Percentiles rank a stretch among this genome's conserved stretches.
Conservation (phyloP, 352 stramenopile species). For the Phytophthora pseudosyringae region DNA sequence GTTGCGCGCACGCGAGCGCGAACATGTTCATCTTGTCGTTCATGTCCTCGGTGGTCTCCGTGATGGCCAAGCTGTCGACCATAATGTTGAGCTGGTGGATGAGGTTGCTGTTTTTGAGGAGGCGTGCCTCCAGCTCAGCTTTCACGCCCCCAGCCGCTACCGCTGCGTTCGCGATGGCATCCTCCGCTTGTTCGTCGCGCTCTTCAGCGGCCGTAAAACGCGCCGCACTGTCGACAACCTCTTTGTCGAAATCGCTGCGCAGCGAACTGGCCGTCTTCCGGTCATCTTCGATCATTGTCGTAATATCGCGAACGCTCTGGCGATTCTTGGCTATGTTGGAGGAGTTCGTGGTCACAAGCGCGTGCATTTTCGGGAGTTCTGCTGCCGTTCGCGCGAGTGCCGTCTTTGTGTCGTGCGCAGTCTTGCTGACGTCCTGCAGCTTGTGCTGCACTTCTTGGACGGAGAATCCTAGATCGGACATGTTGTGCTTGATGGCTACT, state of each 20-base stretch:
- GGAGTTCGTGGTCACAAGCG: constrained; percentile 41
- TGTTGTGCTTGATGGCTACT: constrained; percentile 42
- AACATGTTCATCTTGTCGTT: constrained; percentile 66
- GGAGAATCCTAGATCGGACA: constrained; percentile 42
- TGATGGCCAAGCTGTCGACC: constrained; percentile 66
- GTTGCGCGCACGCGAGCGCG: constrained; percentile 50
- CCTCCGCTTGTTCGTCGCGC: constrained; percentile 39
- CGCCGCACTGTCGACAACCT: constrained; percentile 27
- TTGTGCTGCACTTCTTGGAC: constrained; percentile 60
- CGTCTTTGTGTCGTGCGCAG: constrained; percentile 48
- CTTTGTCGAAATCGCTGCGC: constrained; percentile 36
- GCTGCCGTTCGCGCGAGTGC: constrained; percentile 46
- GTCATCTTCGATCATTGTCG: constrained; percentile 40
- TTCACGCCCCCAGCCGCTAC: constrained; percentile 35
- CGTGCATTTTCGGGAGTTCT: constrained; percentile 63
- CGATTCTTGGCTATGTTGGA: constrained; percentile 55
- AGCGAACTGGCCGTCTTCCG: constrained; percentile 32
- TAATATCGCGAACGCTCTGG: constrained; percentile 47
- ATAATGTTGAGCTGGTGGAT: constrained; percentile 75
- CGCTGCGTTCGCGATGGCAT: constrained; percentile 37
- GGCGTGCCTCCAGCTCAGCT: constrained; percentile 43
- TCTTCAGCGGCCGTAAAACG: constrained; percentile 37
- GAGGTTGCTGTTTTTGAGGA: constrained; percentile 62
- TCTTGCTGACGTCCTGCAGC: constrained; percentile 51
- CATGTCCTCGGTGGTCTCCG: constrained; percentile 60